phyloP scores from a whole-genome alignment of 2,329 filamentous ascomycete genomes.

The Penicillium hesseltinei region DNA sequence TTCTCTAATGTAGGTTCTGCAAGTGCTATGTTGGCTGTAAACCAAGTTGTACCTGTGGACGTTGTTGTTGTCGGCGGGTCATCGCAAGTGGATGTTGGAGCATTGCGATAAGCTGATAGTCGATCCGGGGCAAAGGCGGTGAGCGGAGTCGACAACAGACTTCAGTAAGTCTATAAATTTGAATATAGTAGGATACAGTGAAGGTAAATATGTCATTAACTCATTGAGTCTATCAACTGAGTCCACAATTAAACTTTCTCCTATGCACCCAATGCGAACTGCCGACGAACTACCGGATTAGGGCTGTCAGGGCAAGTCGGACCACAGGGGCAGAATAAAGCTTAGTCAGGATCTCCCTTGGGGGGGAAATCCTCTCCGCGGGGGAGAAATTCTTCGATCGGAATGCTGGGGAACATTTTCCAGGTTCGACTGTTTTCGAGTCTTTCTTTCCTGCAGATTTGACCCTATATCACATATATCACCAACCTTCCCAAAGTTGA shows the following conservation, averaged over 20 bases:
- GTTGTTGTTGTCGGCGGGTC: background rate
- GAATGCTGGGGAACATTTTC: slow-evolving; percentile 7
- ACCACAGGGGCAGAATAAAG: slow-evolving; percentile 8
- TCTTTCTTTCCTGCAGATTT: background rate
- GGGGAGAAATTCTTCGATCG: slow-evolving; percentile 4
- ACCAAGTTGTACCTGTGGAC: background rate
- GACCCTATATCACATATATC: background rate
- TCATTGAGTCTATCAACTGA: too few species aligned
- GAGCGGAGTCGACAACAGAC: background rate
- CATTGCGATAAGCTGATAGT: slow-evolving; percentile 9
- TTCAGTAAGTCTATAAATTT: background rate
- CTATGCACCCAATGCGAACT: background rate
- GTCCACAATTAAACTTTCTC: background rate
- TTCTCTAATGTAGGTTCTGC: background rate
- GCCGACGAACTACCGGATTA: background rate
- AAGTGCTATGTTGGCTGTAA: background rate
- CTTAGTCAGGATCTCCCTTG: background rate
- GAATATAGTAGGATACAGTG: background rate
- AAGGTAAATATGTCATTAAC: background rate
- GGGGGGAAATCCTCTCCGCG: background rate
- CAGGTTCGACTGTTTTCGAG: background rate
- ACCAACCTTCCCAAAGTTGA: background rate
- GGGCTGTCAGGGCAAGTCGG: background rate
- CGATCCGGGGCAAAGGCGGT: slow-evolving; percentile 13
- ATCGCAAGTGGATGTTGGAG: background rate